phyloP scores from a whole-genome alignment of 805 yeast species.

The Candida incommunis region DNA sequence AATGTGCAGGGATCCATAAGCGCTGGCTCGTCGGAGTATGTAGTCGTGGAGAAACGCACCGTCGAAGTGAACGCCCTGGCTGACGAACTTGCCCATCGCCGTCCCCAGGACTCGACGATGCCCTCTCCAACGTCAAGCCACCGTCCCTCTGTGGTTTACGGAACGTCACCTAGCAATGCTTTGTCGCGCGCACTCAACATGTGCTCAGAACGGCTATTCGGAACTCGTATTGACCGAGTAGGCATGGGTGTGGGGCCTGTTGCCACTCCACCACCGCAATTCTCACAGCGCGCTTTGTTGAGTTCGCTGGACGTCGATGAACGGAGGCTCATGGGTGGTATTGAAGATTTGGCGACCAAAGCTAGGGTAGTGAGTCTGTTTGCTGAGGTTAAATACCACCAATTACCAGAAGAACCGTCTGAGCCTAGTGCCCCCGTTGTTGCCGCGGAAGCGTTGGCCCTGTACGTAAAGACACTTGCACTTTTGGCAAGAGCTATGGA shows the following conservation, averaged over 20 bases:
- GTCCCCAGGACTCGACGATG: background rate
- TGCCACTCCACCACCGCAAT: constrained; percentile 10
- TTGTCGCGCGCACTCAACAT: constrained; percentile 74
- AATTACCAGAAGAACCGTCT: constrained; percentile 28
- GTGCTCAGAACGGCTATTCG: constrained; percentile 80
- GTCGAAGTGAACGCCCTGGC: constrained; percentile 95
- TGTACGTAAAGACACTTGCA: constrained; percentile 74
- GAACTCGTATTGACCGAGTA: constrained; percentile 22
- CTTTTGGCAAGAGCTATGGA: constrained; percentile 77
- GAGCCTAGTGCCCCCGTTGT: constrained; percentile 27
- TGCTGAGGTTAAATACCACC: constrained; percentile 84
- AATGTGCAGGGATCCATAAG: background rate
- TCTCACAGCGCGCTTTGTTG: constrained; percentile 12
- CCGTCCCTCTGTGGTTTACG: constrained; percentile 19
- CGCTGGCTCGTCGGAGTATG: constrained; percentile 43
- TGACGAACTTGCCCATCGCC: constrained; percentile 56
- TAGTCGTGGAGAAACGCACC: constrained; percentile 85
- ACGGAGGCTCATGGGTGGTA: constrained; percentile 19
- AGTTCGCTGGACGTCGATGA: constrained; percentile 13
- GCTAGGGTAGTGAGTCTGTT: constrained; percentile 78
- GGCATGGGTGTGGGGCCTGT: background rate
- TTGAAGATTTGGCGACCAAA: constrained; percentile 74
- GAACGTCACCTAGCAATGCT: constrained; percentile 63
- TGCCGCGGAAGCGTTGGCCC: constrained; percentile 74
- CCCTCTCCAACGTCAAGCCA: background rate